Evolutionary conservation across 768 basidiomycete species (phyloP).

Genomic region (Phaeotremella skinneri): DNA sequence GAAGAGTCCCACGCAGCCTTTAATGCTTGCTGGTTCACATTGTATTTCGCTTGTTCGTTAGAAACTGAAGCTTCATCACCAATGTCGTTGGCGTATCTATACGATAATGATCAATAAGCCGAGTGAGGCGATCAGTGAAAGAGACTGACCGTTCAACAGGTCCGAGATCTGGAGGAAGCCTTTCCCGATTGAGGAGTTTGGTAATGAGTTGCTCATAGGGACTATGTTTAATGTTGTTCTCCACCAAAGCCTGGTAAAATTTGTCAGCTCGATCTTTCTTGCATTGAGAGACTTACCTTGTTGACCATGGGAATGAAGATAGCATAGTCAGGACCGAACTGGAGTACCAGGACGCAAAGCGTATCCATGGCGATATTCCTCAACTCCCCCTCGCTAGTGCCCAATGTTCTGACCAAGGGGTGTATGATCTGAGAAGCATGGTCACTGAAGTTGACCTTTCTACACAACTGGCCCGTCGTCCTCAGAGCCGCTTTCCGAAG

Average conservation of each 20-base stretch:
- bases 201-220: constrained; percentile 84
- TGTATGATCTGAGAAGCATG: constrained; percentile 97
- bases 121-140: background rate
- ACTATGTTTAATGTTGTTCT: constrained; percentile 72
- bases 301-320: constrained; percentile 97
- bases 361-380: constrained; percentile 87
- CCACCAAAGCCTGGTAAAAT: constrained; percentile 64
- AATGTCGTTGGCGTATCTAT: constrained; percentile 29
- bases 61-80: constrained; percentile 48
- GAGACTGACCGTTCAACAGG: constrained; percentile 63
- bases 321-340: constrained; percentile 93
- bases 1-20: constrained; percentile 95
- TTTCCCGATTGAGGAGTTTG: constrained; percentile 87
- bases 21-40: constrained; percentile 93
- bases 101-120: constrained; percentile 12
- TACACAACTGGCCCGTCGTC: constrained; percentile 83
- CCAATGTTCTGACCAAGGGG: constrained; percentile 83
- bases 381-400: constrained; percentile 65
- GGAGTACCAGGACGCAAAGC: constrained; percentile 83
- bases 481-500: constrained; percentile 85
- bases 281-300: constrained; percentile 62
- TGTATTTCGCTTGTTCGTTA: constrained; percentile 80
- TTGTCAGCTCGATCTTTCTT: background rate
- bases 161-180: constrained; percentile 78
- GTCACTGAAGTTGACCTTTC: constrained; percentile 93